phyloP scores from a whole-genome alignment of 768 basidiomycete species.

The Trametes villosa region DNA sequence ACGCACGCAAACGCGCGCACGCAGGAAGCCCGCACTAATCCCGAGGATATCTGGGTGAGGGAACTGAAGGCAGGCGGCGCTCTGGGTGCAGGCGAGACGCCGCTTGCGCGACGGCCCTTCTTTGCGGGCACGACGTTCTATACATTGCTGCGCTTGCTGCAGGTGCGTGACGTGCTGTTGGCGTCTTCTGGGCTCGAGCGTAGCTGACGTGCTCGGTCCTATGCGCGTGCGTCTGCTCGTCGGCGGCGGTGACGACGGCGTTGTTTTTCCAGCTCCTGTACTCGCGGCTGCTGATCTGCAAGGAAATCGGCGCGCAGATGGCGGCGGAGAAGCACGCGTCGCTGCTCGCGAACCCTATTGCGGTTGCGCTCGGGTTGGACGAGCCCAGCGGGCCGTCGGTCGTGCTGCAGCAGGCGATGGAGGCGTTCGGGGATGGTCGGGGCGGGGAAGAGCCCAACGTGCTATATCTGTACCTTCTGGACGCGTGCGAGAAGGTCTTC shows the following conservation, averaged over 20 bases:
- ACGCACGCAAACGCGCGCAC: neutral
- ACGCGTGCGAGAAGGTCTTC: constrained; percentile 91
- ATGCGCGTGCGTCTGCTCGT: constrained; percentile 54
- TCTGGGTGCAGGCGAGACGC: constrained; percentile 30
- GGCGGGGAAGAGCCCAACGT: constrained; percentile 54
- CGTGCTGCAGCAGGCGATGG: constrained; percentile 68
- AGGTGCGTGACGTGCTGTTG: constrained; percentile 56
- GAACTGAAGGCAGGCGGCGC: constrained; percentile 38
- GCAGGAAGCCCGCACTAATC: constrained; percentile 28
- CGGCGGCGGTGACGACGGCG: neutral
- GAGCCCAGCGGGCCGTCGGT: constrained; percentile 79
- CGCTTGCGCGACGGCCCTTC: constrained; percentile 56
- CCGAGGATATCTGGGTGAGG: constrained; percentile 64
- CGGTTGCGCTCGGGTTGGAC: constrained; percentile 82
- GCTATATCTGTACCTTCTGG: constrained; percentile 88
- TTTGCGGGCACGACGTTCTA: constrained; percentile 95
- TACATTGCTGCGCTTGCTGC: constrained; percentile 82
- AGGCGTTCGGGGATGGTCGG: constrained; percentile 54
- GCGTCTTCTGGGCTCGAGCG: constrained; percentile 7
- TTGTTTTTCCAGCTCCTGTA: constrained; percentile 73
- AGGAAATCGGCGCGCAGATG: constrained; percentile 74
- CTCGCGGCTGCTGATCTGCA: constrained; percentile 84
- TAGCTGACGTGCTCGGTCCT: constrained; percentile 58
- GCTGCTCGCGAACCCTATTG: constrained; percentile 76
- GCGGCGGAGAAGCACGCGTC: constrained; percentile 69